Conservation (phyloP, 2,329 filamentous ascomycete species). For the Trichoderma citrinoviride region DNA sequence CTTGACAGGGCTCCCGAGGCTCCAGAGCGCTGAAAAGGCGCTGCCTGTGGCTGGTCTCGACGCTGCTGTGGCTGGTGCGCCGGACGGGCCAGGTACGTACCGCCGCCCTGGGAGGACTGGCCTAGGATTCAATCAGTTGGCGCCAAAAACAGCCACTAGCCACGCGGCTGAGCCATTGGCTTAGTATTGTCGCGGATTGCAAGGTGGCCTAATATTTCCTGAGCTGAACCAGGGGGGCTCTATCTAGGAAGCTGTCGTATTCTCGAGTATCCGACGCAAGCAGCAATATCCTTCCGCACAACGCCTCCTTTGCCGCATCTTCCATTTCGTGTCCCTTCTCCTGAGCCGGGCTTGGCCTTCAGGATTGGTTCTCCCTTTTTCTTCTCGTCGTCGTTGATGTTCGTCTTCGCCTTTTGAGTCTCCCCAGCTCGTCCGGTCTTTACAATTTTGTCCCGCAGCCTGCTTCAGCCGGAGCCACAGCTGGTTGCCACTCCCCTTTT, state of each 20-base stretch:
- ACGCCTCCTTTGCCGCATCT: conserved; percentile 25
- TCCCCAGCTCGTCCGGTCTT: conserved; percentile 38
- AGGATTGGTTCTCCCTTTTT: conserved; percentile 24
- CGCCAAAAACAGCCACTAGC: conserved; percentile 1
- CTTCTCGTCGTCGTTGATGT: conserved; percentile 28
- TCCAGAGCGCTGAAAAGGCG: background rate
- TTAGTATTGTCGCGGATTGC: conserved; percentile 12
- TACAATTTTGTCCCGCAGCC: conserved; percentile 26
- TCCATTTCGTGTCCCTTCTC: conserved; percentile 26
- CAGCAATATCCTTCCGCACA: conserved; percentile 7
- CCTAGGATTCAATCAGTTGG: no score
- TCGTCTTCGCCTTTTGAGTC: conserved; percentile 30
- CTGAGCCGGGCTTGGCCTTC: conserved; percentile 27
- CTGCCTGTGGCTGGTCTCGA: conserved; percentile 12
- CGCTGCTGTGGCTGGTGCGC: conserved; percentile 14
- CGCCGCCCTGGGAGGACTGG: background rate
- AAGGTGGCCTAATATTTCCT: conserved; percentile 23
- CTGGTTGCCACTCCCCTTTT: conserved; percentile 24
- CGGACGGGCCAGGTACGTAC: background rate
- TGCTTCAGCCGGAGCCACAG: conserved; percentile 5
- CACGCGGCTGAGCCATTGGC: conserved; percentile 18
- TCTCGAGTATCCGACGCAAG: conserved; percentile 14
- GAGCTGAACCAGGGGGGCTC: conserved; percentile 20
- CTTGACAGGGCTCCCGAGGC: background rate
- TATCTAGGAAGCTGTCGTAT: conserved; percentile 19